Percentiles rank a stretch among this genome's conserved stretches.
Conservation (phyloP, 1,284 basidiomycete genomes). For the Mycocalia duriaeana region DNA sequence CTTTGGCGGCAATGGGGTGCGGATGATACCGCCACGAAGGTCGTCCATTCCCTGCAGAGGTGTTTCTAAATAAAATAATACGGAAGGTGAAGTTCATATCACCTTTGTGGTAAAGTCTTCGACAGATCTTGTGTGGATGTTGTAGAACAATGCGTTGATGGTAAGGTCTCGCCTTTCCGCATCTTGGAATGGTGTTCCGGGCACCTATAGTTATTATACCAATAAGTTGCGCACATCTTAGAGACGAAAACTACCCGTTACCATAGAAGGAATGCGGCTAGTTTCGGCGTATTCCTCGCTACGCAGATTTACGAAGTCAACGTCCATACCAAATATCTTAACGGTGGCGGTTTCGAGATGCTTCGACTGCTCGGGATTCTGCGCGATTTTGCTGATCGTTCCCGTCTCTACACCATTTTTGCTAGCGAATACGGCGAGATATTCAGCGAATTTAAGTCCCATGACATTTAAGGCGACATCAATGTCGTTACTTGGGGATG, state of each 20-base stretch:
- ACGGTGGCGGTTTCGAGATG: constrained; percentile 97
- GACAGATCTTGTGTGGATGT: constrained; percentile 83
- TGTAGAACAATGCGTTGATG: constrained; percentile 96
- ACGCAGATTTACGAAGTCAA: constrained; percentile 94
- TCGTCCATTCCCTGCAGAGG: constrained; percentile 75
- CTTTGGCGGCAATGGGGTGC: constrained; percentile 84
- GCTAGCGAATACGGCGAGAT: constrained; percentile 67
- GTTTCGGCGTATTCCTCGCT: constrained; percentile 87
- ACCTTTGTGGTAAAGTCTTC: constrained; percentile 86
- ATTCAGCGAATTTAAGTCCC: constrained; percentile 84
- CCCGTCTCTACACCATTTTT: constrained; percentile 54
- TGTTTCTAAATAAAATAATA: constrained; percentile 5
- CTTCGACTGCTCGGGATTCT: constrained; percentile 97
- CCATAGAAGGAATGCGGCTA: constrained; percentile 85
- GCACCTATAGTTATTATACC: constrained; percentile 54
- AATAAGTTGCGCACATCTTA: no score
- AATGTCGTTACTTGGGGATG: constrained; percentile 84
- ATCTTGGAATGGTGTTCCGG: constrained; percentile 92
- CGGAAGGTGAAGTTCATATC: neutral
- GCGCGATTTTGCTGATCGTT: constrained; percentile 77
- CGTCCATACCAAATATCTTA: constrained; percentile 75
- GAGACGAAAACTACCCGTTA: constrained; percentile 56
- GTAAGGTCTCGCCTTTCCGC: constrained; percentile 90
- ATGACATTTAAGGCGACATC: constrained; percentile 93
- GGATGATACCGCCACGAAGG: constrained; percentile 73